Evolutionary conservation across 2,329 filamentous ascomycete genomes (phyloP).

Genomic region (Dactylellina leptospora): DNA sequence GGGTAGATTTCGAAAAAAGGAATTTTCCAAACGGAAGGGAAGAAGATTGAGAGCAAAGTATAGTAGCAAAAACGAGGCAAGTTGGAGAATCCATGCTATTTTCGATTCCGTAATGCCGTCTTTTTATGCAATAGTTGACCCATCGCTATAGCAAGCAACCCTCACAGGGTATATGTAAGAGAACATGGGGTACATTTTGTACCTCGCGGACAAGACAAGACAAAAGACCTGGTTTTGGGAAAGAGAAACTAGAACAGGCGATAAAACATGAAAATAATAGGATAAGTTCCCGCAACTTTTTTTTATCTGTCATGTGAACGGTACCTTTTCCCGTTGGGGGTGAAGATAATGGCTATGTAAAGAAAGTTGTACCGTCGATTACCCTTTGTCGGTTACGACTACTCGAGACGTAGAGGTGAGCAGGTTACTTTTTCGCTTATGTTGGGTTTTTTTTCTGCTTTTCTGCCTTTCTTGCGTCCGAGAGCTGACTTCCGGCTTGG

Average conservation of each 20-base stretch:
- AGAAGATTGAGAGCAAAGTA: background rate
- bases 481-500: slow-evolving; percentile 45
- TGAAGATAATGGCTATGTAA: background rate
- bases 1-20: background rate
- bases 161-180: slow-evolving; percentile 4
- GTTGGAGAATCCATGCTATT: background rate
- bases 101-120: slow-evolving; percentile 8
- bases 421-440: background rate
- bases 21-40: background rate
- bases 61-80: background rate
- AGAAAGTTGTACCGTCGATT: slow-evolving; percentile 4
- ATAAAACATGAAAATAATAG: background rate
- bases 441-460: slow-evolving; percentile 13
- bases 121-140: slow-evolving; percentile 13
- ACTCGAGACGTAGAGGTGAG: slow-evolving; percentile 14
- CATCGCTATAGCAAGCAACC: background rate
- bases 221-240: background rate
- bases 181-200: slow-evolving; percentile 3
- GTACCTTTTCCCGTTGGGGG: background rate
- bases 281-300: background rate
- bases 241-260: background rate
- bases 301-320: slow-evolving; percentile 3
- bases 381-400: slow-evolving; percentile 30
- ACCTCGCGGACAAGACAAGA: slow-evolving; percentile 4
- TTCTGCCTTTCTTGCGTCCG: slow-evolving; percentile 8